Conservation (phyloP, 192 early-diverging fungal genomes). For the Fimicolochytrium jonesii region DNA sequence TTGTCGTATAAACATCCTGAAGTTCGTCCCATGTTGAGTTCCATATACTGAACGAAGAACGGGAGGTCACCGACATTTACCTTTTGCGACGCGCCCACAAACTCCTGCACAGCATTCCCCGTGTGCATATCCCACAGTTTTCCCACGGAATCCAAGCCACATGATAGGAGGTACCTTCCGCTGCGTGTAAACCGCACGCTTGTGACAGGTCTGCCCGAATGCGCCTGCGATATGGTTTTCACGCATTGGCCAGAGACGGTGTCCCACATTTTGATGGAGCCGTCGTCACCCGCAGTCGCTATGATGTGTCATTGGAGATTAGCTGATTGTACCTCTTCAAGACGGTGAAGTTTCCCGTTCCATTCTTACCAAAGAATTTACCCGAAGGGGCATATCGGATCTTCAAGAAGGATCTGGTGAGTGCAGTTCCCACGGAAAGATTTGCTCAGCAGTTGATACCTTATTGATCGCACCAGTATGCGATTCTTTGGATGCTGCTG, state of each 20-base stretch:
- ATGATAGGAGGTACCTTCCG: conserved; percentile 70
- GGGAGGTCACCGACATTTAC: conserved; percentile 9
- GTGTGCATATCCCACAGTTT: conserved; percentile 81
- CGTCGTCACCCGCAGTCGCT: conserved; percentile 75
- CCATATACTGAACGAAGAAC: too few species aligned
- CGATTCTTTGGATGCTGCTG: conserved; percentile 39
- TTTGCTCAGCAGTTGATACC: conserved; percentile 16
- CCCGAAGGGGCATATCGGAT: conserved; percentile 72
- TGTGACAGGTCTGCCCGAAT: conserved; percentile 68
- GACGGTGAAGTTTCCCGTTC: too few species aligned
- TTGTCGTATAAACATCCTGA: conserved; percentile 20
- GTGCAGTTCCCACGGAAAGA: background rate
- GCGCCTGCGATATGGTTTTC: conserved; percentile 71
- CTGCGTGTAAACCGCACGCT: conserved; percentile 72
- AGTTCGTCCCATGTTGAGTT: too few species aligned
- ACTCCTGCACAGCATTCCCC: conserved; percentile 68
- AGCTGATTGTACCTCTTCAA: too few species aligned
- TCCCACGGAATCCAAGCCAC: conserved; percentile 69
- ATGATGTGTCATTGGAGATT: too few species aligned
- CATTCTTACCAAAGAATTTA: conserved; percentile 53
- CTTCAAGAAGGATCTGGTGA: conserved; percentile 50
- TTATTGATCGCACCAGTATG: conserved; percentile 52
- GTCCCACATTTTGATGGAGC: conserved; percentile 84
- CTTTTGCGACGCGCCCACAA: conserved; percentile 60
- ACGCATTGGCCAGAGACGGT: conserved; percentile 69